A percentile compares a stretch with the other conserved stretches of the same genome.
Evolutionary conservation across 208 protist species (phyloP).

Genomic region (Trypanosoma lewisi): DNA sequence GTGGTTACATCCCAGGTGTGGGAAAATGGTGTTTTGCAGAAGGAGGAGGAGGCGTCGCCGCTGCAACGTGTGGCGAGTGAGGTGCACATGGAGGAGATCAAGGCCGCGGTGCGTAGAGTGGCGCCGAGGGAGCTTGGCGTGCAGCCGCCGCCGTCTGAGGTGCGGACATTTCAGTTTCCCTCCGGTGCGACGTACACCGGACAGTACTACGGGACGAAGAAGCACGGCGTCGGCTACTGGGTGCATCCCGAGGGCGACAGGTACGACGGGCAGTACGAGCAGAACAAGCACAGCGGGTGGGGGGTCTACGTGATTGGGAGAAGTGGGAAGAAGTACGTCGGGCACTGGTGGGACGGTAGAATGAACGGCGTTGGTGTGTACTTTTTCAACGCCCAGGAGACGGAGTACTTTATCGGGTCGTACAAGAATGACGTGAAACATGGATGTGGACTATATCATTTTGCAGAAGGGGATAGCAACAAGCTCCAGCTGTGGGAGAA

Average conservation of each 20-base stretch:
- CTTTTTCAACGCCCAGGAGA: constrained; percentile 88
- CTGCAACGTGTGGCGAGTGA: constrained; percentile 55
- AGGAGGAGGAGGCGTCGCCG: constrained; percentile 63
- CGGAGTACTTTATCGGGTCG: constrained; percentile 83
- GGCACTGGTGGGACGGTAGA: constrained; percentile 80
- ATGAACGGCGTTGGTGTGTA: constrained; percentile 90
- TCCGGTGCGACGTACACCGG: constrained; percentile 86
- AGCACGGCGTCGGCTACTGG: constrained; percentile 87
- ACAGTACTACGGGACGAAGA: constrained; percentile 86
- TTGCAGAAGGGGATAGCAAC: constrained; percentile 64
- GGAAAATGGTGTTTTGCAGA: constrained; percentile 52
- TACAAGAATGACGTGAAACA: constrained; percentile 86
- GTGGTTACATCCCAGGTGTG: constrained; percentile 82
- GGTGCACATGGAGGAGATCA: constrained; percentile 42
- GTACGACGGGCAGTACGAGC: constrained; percentile 87
- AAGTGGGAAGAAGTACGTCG: constrained; percentile 86
- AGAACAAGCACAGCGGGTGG: constrained; percentile 89
- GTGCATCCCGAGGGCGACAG: constrained; percentile 86
- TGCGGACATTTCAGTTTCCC: constrained; percentile 86
- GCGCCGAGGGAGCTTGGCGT: constrained; percentile 67
- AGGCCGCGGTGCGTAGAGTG: constrained; percentile 45
- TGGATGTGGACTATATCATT: constrained; percentile 84
- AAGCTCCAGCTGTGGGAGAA: constrained; percentile 81
- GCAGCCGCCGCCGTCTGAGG: constrained; percentile 48
- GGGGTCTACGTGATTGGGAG: constrained; percentile 86